These are phyloP conservation scores for Pyrrhoderma lamaoense DNA, from an alignment of 1,284 basidiomycete species.

Conservation along the genomic window DNA sequence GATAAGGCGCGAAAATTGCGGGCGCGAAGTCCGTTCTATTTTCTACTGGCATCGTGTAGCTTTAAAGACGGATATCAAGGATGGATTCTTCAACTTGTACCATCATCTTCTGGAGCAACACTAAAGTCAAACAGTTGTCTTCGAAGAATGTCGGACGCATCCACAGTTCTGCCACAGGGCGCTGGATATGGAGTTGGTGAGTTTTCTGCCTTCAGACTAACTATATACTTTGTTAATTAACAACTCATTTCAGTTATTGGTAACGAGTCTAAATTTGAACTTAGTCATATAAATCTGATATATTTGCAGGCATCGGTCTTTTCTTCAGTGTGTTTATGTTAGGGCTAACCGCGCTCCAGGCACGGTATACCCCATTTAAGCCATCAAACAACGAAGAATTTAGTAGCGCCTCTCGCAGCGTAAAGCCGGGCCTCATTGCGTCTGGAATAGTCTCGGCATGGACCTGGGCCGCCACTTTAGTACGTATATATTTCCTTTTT, in stretches of 20 bases:
- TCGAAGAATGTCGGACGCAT: conserved; percentile 10
- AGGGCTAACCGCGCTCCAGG: conserved; percentile 57
- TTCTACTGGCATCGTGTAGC: too few species aligned
- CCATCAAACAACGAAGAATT: conserved; percentile 75
- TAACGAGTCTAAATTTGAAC: background rate
- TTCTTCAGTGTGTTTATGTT: conserved; percentile 81
- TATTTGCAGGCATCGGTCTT: conserved; percentile 60
- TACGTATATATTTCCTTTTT: conserved; percentile 26
- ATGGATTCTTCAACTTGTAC: background rate
- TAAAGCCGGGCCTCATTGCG: conserved; percentile 87
- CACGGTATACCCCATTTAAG: conserved; percentile 67
- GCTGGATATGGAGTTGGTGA: conserved; percentile 81
- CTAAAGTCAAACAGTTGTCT: too few species aligned
- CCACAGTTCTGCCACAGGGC: conserved; percentile 48
- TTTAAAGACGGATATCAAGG: too few species aligned
- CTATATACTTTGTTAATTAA: background rate
- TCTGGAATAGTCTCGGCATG: conserved; percentile 83
- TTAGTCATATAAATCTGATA: background rate
- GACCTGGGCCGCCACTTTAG: conserved; percentile 77
- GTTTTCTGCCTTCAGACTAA: conserved; percentile 27
- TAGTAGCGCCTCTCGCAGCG: conserved; percentile 70
- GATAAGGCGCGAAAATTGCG: too few species aligned
- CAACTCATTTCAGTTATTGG: background rate
- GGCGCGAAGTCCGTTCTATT: too few species aligned
- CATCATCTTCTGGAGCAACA: background rate